These are phyloP conservation scores for Saturnispora quitensis DNA, from an alignment of 805 yeast genomes.

Conservation along the genomic window DNA sequence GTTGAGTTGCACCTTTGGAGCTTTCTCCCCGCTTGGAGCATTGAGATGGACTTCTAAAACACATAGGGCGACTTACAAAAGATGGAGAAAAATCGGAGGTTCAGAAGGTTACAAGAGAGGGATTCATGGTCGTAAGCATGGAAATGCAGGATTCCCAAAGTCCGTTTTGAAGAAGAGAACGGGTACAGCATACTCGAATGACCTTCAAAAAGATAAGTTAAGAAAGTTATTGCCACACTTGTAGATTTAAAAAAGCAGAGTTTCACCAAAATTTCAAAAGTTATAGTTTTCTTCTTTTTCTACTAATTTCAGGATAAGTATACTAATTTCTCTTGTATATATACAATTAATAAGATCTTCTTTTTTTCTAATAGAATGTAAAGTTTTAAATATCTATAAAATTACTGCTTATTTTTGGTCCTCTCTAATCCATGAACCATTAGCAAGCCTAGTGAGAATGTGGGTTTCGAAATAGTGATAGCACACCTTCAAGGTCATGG, in stretches of 20 bases:
- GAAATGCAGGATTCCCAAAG: conserved; percentile 81
- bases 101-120: conserved; percentile 61
- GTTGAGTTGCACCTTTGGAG: conserved; percentile 1
- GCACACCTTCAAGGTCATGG: conserved; percentile 76
- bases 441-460: conserved; percentile 45
- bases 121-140: conserved; percentile 84
- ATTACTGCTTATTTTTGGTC: not conserved
- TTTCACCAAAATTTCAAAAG: not conserved
- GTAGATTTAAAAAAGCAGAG: conserved; percentile 8
- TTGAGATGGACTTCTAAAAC: conserved; percentile 46
- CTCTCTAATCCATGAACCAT: conserved; percentile 42
- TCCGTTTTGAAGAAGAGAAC: conserved; percentile 50
- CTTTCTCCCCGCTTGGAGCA: conserved; percentile 18
- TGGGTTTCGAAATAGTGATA: conserved; percentile 77
- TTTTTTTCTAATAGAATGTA: not conserved
- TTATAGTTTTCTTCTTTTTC: not conserved
- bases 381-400: not conserved
- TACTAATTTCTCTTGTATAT: not conserved
- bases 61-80: conserved; percentile 77
- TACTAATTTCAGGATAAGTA: not conserved
- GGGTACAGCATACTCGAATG: conserved; percentile 46
- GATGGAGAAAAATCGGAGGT: conserved; percentile 59
- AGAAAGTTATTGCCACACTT: conserved; percentile 44
- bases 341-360: not conserved
- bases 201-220: conserved; percentile 49